A percentile compares a stretch with the other conserved stretches of the same genome.
phyloP scores from a whole-genome alignment of 2,329 filamentous ascomycete genomes.

The Aureobasidium sp. region DNA sequence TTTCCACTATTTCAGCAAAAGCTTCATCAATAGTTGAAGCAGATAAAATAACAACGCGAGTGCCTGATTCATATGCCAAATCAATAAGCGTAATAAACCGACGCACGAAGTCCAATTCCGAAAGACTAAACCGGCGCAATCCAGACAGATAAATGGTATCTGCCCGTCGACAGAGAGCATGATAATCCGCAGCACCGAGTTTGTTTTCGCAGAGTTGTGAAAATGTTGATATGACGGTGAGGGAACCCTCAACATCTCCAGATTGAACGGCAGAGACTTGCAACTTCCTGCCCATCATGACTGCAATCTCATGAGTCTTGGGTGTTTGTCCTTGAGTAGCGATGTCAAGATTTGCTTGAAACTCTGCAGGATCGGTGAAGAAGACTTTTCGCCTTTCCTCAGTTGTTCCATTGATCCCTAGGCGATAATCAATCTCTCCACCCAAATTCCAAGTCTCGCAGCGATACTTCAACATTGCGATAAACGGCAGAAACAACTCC shows the following conservation, averaged over 20 bases:
- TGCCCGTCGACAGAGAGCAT: constrained; percentile 46
- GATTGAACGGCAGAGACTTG: constrained; percentile 11
- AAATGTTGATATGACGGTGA: constrained; percentile 48
- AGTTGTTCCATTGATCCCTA: too few species aligned
- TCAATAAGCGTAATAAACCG: constrained; percentile 71
- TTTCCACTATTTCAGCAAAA: constrained; percentile 19
- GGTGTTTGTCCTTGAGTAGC: constrained; percentile 1
- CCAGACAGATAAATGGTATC: constrained; percentile 17
- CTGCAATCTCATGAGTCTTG: constrained; percentile 14
- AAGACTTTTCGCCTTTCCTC: constrained; percentile 29
- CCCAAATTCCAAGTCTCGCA: constrained; percentile 79
- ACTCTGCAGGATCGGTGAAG: constrained; percentile 13
- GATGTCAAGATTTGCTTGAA: constrained; percentile 9
- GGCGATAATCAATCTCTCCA: constrained; percentile 58
- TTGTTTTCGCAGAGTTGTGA: constrained; percentile 51
- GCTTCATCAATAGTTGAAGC: constrained; percentile 18
- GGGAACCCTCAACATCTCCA: background rate
- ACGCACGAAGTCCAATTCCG: constrained; percentile 56
- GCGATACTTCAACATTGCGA: constrained; percentile 62
- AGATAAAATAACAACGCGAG: constrained; percentile 49
- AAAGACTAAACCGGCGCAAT: constrained; percentile 15
- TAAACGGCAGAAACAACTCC: constrained; percentile 53
- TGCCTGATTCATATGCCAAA: constrained; percentile 66
- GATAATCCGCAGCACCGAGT: constrained; percentile 70
- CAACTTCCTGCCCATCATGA: constrained; percentile 17